phyloP scores from a whole-genome alignment of 768 basidiomycete genomes.

The Erythrobasidium yunnanense region DNA sequence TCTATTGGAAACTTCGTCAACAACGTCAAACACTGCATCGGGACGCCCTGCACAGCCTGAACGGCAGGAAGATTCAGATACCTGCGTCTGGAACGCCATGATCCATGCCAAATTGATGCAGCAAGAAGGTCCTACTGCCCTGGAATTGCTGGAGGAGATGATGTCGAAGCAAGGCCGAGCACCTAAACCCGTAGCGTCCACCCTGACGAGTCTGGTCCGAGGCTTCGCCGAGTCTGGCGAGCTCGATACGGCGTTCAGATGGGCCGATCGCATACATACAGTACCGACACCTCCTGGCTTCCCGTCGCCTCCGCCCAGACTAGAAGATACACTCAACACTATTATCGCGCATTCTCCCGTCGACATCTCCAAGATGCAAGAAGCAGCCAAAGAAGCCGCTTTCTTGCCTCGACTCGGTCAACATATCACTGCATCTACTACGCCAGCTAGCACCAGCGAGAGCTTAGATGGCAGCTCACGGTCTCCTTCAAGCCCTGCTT shows the following conservation, averaged over 20 bases:
- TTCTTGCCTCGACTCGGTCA: conserved; percentile 8
- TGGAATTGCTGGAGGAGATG: conserved; percentile 19
- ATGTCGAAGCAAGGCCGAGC: not conserved
- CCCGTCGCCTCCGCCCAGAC: conserved; percentile 1
- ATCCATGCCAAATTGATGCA: not conserved
- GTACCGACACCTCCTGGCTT: conserved; percentile 12
- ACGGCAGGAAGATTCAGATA: not conserved
- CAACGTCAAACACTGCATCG: not conserved
- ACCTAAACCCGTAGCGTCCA: not conserved
- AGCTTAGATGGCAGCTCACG: no score
- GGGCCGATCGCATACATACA: conserved; percentile 13
- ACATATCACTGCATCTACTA: not conserved
- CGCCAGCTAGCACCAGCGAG: no score
- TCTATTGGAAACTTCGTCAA: not conserved
- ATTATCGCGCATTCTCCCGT: conserved; percentile 3
- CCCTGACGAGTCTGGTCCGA: conserved; percentile 2
- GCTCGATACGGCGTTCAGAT: conserved; percentile 20
- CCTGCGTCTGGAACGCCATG: conserved; percentile 6
- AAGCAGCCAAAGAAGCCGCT: conserved; percentile 6
- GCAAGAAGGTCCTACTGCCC: not conserved
- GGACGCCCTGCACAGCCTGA: not conserved
- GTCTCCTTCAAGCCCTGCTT: not conserved
- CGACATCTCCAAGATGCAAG: not conserved
- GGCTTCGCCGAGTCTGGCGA: conserved; percentile 21
- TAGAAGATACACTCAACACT: conserved; percentile 21